Percentiles rank a stretch among this genome's conserved stretches.
Conservation (phyloP, 305 asterid species). For the Ruellia speciosa region DNA sequence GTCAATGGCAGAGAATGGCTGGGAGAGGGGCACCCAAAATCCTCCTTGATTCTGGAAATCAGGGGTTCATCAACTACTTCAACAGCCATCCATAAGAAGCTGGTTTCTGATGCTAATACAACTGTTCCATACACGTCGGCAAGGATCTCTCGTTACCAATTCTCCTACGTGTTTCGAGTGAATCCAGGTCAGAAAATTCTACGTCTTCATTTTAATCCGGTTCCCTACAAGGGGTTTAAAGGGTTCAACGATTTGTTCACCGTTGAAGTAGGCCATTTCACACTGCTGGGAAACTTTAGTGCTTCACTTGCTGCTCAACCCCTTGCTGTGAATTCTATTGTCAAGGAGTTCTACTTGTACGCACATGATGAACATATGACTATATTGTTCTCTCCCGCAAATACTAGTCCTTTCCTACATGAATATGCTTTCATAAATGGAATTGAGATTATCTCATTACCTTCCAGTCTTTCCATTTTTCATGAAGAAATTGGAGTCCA, state of each 20-base stretch:
- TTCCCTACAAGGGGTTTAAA: slow-evolving; percentile 18
- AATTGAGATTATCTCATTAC: slow-evolving; percentile 37
- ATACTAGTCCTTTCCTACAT: background rate
- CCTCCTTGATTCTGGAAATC: too few relatives aligned
- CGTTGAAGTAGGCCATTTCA: slow-evolving; percentile 38
- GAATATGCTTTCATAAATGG: slow-evolving; percentile 36
- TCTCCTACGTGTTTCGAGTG: slow-evolving; percentile 33
- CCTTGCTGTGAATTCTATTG: slow-evolving; percentile 23
- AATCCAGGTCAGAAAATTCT: slow-evolving; percentile 44
- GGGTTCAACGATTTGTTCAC: slow-evolving; percentile 25
- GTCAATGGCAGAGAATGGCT: too few relatives aligned
- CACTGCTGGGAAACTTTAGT: slow-evolving; percentile 35
- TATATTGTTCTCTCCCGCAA: slow-evolving; percentile 24
- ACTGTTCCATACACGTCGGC: too few relatives aligned
- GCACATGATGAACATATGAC: slow-evolving; percentile 20
- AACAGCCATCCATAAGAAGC: too few relatives aligned
- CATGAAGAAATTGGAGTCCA: slow-evolving; percentile 30
- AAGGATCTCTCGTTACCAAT: too few relatives aligned
- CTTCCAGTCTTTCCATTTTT: slow-evolving; percentile 27
- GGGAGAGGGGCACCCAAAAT: too few relatives aligned
- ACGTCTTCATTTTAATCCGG: slow-evolving; percentile 44
- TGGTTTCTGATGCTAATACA: too few relatives aligned
- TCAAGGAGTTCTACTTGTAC: slow-evolving; percentile 29
- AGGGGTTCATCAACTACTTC: too few relatives aligned
- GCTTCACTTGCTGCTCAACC: slow-evolving; percentile 33